These are phyloP conservation scores for Jatropha podagrica DNA, from an alignment of 441 rosid species.

Conservation along the genomic window DNA sequence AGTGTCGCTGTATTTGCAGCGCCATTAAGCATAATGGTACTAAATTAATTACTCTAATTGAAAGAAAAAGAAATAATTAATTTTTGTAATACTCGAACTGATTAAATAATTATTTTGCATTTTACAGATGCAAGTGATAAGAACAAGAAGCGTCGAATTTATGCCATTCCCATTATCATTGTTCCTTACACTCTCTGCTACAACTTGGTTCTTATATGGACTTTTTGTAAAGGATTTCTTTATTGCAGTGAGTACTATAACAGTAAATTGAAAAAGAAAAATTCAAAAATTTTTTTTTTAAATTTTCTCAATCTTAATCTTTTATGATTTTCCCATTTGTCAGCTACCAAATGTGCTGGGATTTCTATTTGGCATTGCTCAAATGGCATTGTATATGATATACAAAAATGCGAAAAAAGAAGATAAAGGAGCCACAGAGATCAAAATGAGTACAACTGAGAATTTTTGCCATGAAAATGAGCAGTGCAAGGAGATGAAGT, in stretches of 20 bases:
- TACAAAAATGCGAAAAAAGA: conserved; percentile 40
- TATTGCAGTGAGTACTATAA: conserved; percentile 49
- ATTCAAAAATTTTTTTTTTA: too few species aligned
- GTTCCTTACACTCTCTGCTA: conserved; percentile 57
- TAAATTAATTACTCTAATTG: too few species aligned
- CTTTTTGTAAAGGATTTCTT: conserved; percentile 49
- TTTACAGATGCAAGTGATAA: conserved; percentile 58
- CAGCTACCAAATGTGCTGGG: conserved; percentile 76
- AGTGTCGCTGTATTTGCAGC: conserved; percentile 62
- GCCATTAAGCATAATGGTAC: conserved; percentile 66
- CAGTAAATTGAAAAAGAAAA: neutral
- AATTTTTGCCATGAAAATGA: neutral
- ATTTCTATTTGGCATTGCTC: conserved; percentile 58
- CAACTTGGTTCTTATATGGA: conserved; percentile 73
- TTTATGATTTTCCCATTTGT: neutral
- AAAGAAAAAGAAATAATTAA: too few species aligned
- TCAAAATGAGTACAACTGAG: neutral
- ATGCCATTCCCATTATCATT: conserved; percentile 67
- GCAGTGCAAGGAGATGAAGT: neutral
- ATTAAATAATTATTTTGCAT: neutral
- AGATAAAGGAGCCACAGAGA: neutral
- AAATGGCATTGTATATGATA: conserved; percentile 63
- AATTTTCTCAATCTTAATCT: neutral
- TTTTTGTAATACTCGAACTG: neutral
- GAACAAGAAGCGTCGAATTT: conserved; percentile 65